These are phyloP conservation scores for Sophora flavescens DNA, from an alignment of 306 rosid genomes.

Conservation along the genomic window DNA sequence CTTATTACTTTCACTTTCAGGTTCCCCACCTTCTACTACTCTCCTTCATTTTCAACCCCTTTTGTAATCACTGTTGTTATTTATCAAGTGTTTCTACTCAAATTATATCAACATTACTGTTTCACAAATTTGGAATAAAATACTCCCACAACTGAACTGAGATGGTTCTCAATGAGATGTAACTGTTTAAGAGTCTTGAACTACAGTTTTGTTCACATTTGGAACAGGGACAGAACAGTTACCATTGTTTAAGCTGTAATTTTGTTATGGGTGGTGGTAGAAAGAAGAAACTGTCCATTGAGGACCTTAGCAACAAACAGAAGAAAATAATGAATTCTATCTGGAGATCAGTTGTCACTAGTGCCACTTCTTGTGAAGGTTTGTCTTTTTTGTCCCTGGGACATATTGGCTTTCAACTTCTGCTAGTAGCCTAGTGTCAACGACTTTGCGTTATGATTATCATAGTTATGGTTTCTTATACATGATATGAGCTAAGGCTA, in stretches of 20 bases:
- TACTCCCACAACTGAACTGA: neutral
- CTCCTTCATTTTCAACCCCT: slow-evolving; percentile 7
- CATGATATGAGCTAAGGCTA: neutral
- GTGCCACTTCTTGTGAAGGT: slow-evolving; percentile 68
- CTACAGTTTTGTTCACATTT: neutral
- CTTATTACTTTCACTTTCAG: slow-evolving; percentile 52
- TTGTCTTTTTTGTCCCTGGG: slow-evolving; percentile 26
- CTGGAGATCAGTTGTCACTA: slow-evolving; percentile 75
- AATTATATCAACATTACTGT: neutral
- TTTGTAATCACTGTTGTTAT: neutral
- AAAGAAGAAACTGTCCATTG: slow-evolving; percentile 50
- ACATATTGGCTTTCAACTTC: neutral
- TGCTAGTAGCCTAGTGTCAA: slow-evolving; percentile 3
- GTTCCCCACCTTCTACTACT: slow-evolving; percentile 44
- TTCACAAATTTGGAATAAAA: slow-evolving; percentile 1
- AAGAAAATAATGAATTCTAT: slow-evolving; percentile 46
- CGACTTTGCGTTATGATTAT: neutral
- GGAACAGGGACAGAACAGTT: slow-evolving; percentile 51
- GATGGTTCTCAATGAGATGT: slow-evolving; percentile 15
- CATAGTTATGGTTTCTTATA: slow-evolving; percentile 14
- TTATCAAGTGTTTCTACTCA: neutral
- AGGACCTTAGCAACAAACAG: slow-evolving; percentile 50
- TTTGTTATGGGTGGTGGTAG: slow-evolving; percentile 58
- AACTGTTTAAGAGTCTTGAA: slow-evolving; percentile 12
- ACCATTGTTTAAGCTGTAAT: slow-evolving; percentile 55